Conservation (phyloP, 2,329 filamentous ascomycete genomes). For the Colletotrichum tabaci region DNA sequence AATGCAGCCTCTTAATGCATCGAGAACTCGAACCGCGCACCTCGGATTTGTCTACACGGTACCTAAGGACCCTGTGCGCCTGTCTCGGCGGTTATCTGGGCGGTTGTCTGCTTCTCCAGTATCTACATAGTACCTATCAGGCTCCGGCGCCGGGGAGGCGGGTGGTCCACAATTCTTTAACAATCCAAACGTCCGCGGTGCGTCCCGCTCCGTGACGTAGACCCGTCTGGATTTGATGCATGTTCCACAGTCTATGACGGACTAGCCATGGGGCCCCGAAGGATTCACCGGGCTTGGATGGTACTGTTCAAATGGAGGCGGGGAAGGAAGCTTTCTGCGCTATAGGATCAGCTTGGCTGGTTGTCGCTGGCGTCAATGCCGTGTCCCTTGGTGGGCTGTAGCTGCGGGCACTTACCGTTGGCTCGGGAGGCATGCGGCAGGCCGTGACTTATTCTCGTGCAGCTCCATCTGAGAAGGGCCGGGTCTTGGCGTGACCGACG, state of each 20-base stretch:
- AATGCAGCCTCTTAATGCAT: slow-evolving; percentile 4
- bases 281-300: not conserved
- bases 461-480: too few relatives aligned
- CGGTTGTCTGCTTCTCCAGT: not conserved
- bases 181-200: not conserved
- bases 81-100: too few relatives aligned
- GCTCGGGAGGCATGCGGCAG: not conserved
- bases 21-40: slow-evolving; percentile 17
- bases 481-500: not conserved
- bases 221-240: slow-evolving; percentile 7
- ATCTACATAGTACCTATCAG: not conserved
- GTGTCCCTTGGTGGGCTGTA: not conserved
- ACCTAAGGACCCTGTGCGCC: too few relatives aligned
- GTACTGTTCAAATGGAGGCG: not conserved
- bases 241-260: not conserved
- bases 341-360: not conserved
- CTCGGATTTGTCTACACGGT: not conserved
- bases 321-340: not conserved
- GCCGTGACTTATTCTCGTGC: not conserved
- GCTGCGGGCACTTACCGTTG: not conserved
- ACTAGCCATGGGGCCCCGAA: not conserved
- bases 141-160: not conserved
- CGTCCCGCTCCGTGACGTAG: not conserved
- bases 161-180: not conserved
- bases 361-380: not conserved